These are phyloP conservation scores for Erucastrum elatum DNA, from an alignment of 345 rosid species.

Conservation along the genomic window DNA sequence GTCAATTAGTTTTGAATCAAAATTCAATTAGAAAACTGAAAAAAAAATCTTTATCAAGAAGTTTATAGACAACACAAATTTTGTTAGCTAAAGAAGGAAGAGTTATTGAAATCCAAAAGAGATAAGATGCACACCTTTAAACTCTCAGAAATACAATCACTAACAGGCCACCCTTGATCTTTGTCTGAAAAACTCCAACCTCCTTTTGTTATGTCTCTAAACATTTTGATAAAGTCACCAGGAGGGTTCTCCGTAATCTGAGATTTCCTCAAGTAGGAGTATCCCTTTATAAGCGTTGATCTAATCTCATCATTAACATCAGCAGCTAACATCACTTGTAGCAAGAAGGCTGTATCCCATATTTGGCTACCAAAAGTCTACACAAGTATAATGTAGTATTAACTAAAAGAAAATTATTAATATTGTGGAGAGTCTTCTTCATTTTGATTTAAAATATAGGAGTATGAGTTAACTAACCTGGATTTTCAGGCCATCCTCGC, in stretches of 20 bases:
- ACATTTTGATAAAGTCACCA: conserved; percentile 54
- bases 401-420: not conserved
- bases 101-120: not conserved
- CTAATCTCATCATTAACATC: conserved; percentile 35
- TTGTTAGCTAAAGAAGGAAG: not conserved
- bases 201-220: conserved; percentile 59
- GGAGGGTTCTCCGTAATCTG: conserved; percentile 53
- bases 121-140: conserved; percentile 41
- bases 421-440: not conserved
- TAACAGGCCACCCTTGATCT: conserved; percentile 72
- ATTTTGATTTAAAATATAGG: not conserved
- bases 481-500: conserved; percentile 56
- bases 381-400: not conserved
- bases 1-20: not conserved
- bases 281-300: conserved; percentile 40
- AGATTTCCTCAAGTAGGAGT: conserved; percentile 45
- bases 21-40: not conserved
- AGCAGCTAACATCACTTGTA: conserved; percentile 42
- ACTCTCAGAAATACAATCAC: conserved; percentile 73
- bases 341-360: conserved; percentile 47
- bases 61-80: not conserved
- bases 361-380: conserved; percentile 45
- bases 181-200: conserved; percentile 67
- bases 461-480: conserved; percentile 30
- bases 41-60: not conserved